A percentile compares a stretch with the other conserved stretches of the same genome.
Evolutionary conservation across 139 green algal genomes (phyloP).

Genomic region (Chlamydomonas schloesseri): DNA sequence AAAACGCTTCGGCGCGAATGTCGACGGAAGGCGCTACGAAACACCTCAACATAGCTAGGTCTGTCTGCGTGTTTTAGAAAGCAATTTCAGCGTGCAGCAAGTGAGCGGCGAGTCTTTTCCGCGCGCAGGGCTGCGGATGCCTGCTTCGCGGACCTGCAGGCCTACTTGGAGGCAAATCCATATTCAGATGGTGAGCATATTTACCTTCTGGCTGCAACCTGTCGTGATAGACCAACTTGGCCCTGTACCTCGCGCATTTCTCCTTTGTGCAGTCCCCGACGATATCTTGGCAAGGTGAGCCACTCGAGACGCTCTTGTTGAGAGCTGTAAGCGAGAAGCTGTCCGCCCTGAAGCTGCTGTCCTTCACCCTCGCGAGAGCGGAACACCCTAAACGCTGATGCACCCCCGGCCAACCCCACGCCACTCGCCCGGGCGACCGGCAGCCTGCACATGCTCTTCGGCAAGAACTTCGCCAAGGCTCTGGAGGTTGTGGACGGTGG

Average conservation of each 20-base stretch:
- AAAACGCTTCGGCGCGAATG: too few relatives aligned
- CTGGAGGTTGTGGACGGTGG: constrained; percentile 81
- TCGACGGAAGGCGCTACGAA: too few relatives aligned
- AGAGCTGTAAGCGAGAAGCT: too few relatives aligned
- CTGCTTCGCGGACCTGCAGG: constrained; percentile 29
- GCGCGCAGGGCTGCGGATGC: constrained; percentile 8
- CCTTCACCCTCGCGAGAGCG: background rate
- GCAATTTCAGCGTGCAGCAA: too few relatives aligned
- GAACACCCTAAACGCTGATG: too few relatives aligned
- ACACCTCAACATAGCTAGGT: too few relatives aligned
- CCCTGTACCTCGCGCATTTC: background rate
- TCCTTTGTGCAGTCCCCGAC: background rate
- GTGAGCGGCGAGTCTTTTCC: too few relatives aligned
- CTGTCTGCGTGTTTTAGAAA: too few relatives aligned
- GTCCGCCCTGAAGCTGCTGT: background rate
- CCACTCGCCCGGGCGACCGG: background rate
- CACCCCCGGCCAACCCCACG: too few relatives aligned
- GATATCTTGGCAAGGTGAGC: constrained; percentile 16
- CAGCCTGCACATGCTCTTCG: constrained; percentile 80
- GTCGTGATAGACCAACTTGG: background rate
- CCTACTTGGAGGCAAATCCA: background rate
- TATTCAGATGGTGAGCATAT: background rate
- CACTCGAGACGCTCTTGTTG: background rate
- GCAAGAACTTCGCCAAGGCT: constrained; percentile 78
- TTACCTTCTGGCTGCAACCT: background rate